Conservation (phyloP, 257 asterid species). For the Cinchona pubescens region DNA sequence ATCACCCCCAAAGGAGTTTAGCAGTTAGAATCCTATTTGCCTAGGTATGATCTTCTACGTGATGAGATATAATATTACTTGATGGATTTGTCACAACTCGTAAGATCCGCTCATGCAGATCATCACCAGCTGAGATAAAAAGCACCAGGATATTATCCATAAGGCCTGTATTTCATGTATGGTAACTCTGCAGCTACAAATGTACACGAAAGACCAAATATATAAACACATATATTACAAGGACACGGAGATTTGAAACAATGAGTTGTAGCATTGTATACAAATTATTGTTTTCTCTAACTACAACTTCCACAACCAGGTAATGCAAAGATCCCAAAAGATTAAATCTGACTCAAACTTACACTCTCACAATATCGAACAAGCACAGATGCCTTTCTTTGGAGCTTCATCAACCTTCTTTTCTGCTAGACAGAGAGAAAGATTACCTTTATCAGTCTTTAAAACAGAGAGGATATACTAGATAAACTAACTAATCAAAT, state of each 20-base stretch:
- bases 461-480: neutral
- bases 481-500: neutral
- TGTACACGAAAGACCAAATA: conserved; percentile 32
- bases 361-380: conserved; percentile 50
- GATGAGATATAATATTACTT: conserved; percentile 5
- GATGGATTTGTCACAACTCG: neutral
- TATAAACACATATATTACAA: conserved; percentile 30
- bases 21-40: conserved; percentile 7
- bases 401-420: conserved; percentile 51
- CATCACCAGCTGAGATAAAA: no score
- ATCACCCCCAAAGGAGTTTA: neutral
- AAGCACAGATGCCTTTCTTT: conserved; percentile 43
- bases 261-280: conserved; percentile 42
- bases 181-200: conserved; percentile 41
- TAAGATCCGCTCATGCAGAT: no score
- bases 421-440: conserved; percentile 31
- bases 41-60: neutral
- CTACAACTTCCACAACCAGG: conserved; percentile 35
- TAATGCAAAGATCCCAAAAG: conserved; percentile 27
- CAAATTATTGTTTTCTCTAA: conserved; percentile 42
- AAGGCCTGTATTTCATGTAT: conserved; percentile 30
- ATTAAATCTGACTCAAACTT: conserved; percentile 28
- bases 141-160: conserved; percentile 19
- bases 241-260: conserved; percentile 24
- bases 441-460: conserved; percentile 7